Conservation (phyloP, 139 green algal species). For the Chlorella sp. region DNA sequence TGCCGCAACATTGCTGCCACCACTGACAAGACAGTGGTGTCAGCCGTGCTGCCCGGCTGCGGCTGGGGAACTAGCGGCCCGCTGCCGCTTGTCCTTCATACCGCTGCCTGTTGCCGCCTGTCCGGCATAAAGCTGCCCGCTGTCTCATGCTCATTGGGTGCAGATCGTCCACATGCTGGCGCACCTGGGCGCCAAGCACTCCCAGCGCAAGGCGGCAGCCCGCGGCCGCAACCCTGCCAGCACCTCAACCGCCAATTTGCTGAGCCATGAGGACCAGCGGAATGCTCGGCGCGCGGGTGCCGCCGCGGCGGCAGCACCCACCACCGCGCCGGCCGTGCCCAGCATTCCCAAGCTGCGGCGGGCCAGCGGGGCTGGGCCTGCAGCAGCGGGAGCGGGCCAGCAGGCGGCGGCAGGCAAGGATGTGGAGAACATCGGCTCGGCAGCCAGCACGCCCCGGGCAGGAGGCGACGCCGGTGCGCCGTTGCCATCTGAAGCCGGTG, state of each 20-base stretch:
- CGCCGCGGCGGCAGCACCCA: neutral
- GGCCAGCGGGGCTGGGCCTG: neutral
- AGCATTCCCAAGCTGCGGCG: conserved; percentile 9
- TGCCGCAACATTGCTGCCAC: too few species aligned
- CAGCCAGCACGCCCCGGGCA: neutral
- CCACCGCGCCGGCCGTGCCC: neutral
- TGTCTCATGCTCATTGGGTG: too few species aligned
- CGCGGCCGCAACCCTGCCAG: neutral
- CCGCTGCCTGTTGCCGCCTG: too few species aligned
- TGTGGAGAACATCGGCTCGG: neutral
- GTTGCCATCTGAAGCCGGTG: neutral
- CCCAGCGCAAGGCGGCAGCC: neutral
- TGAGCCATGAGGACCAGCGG: conserved; percentile 7
- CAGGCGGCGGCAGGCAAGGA: neutral
- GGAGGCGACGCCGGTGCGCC: too few species aligned
- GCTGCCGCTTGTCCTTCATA: too few species aligned
- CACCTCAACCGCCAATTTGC: conserved; percentile 21
- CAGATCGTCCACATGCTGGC: conserved; percentile 55
- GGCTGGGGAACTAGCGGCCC: too few species aligned
- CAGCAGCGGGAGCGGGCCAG: neutral
- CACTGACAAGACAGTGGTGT: neutral
- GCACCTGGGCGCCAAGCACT: neutral
- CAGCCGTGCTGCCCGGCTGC: neutral
- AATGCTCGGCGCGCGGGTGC: neutral
- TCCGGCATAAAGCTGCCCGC: too few species aligned